Base-by-base conservation (phyloP, 345 rosid species). In the Salix udensis region DNA sequence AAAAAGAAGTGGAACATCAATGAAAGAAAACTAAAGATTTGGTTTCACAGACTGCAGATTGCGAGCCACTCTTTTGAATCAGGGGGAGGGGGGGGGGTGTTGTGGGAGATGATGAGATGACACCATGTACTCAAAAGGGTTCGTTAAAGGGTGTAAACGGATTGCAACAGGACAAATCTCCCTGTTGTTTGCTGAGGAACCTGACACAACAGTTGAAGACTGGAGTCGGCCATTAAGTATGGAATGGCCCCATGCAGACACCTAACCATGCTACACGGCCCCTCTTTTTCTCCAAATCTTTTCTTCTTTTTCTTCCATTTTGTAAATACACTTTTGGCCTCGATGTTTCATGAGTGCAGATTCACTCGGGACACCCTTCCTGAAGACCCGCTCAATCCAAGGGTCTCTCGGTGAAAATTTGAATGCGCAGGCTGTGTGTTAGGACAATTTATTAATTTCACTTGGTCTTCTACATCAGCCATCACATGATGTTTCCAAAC, bases 371-470 rank as follows among this genome's bases (percentile, higher is more conserved):
- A 69, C 84, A 76, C 62, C 13, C 6, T 46, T 67, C 85, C 87
- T 71, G 44, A 62, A 77, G 83, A 84, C 87, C 87, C 77, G 82
- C 65, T 78, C 79, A 52, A 39, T 53, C 39, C 52, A 9, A 19
- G 24, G 31, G 30, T 3, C 30, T 60, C 50, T 28, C 10, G 2
- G 16, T 10, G 7, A 3, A 36, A 44, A 76, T 76, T 69, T 61
- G 68, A 40, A 40, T 60, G 7, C 23, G 40, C 19, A 24, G 12
- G 31, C 68, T 61, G n/a, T 69, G 11, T 60, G 10, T 60, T 24
- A 53, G 46, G 2, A 10, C 64, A n/a, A 9, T 58, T n/a, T 3
- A 18, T 37, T 24, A 5, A 55, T 34, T 40, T 67, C 28, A 52
- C 66, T 53, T 48, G 52, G 26, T 9, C 24, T 28, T 67, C 4